phyloP scores from a whole-genome alignment of 345 rosid genomes.

The Corchorus olitorius region DNA sequence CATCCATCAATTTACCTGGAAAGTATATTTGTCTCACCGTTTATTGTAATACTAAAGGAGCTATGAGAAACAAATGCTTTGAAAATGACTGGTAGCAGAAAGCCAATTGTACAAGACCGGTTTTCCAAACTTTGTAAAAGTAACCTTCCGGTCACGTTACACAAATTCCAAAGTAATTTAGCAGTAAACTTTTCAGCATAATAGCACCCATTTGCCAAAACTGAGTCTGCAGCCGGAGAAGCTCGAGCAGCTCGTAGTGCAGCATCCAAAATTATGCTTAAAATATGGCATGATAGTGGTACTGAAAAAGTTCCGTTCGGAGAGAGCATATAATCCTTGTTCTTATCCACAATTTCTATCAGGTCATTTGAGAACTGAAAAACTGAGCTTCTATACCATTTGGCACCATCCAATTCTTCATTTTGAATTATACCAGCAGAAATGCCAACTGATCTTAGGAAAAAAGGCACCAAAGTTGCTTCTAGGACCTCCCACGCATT shows the following conservation, averaged over 20 bases:
- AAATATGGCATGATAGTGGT: constrained; percentile 66
- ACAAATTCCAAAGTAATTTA: constrained; percentile 70
- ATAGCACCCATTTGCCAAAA: constrained; percentile 34
- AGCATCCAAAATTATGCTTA: constrained; percentile 56
- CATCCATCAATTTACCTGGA: constrained; percentile 52
- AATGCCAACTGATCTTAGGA: constrained; percentile 58
- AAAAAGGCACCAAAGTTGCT: constrained; percentile 72
- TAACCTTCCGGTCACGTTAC: constrained; percentile 60
- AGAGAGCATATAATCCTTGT: constrained; percentile 34
- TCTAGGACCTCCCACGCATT: constrained; percentile 60
- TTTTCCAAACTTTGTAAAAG: constrained; percentile 67
- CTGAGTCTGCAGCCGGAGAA: constrained; percentile 27
- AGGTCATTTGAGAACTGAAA: constrained; percentile 25
- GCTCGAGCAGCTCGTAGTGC: constrained; percentile 44
- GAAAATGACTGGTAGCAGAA: constrained; percentile 70
- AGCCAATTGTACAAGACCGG: constrained; percentile 74
- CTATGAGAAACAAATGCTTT: constrained; percentile 51
- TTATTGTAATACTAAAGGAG: constrained; percentile 43
- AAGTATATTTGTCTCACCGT: constrained; percentile 36
- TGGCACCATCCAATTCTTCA: constrained; percentile 45
- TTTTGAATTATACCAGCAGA: constrained; percentile 52
- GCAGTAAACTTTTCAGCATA: constrained; percentile 42
- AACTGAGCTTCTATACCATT: constrained; percentile 39
- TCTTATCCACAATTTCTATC: constrained; percentile 24
- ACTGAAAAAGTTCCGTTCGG: constrained; percentile 48